A percentile compares a stretch with the other conserved stretches of the same genome.
phyloP scores from a whole-genome alignment of 257 asterid species.

The Solanum medicagineum region DNA sequence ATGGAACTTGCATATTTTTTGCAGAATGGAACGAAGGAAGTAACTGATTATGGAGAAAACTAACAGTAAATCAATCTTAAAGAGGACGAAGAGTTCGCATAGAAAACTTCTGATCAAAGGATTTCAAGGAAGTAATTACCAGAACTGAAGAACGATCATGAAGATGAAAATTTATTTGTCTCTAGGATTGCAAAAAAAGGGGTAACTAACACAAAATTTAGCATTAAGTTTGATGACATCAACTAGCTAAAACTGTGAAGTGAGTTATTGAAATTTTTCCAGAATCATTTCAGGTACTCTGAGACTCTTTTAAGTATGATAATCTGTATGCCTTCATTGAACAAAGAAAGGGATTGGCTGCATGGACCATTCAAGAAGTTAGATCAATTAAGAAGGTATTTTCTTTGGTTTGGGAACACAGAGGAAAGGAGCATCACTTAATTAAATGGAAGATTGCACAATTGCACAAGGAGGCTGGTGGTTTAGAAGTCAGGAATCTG shows the following conservation, averaged over 20 bases:
- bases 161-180: not conserved
- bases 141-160: not conserved
- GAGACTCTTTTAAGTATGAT: not conserved
- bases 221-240: not conserved
- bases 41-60: not conserved
- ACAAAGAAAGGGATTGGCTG: not conserved
- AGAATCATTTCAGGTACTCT: not conserved
- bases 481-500: too few species aligned
- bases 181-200: not conserved
- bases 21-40: not conserved
- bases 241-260: not conserved
- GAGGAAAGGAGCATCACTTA: too few species aligned
- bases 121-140: not conserved
- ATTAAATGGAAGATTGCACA: too few species aligned
- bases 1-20: not conserved
- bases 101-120: not conserved
- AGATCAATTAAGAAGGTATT: too few species aligned
- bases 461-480: too few species aligned
- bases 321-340: not conserved
- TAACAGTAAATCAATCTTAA: not conserved
- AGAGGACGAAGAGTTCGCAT: not conserved
- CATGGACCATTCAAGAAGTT: not conserved
- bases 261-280: not conserved
- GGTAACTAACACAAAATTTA: not conserved
- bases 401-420: too few species aligned